Evolutionary conservation across 768 basidiomycete species (phyloP), one percentile per base, ranked within the genome.

Genomic region (Suillus paluster): DNA sequence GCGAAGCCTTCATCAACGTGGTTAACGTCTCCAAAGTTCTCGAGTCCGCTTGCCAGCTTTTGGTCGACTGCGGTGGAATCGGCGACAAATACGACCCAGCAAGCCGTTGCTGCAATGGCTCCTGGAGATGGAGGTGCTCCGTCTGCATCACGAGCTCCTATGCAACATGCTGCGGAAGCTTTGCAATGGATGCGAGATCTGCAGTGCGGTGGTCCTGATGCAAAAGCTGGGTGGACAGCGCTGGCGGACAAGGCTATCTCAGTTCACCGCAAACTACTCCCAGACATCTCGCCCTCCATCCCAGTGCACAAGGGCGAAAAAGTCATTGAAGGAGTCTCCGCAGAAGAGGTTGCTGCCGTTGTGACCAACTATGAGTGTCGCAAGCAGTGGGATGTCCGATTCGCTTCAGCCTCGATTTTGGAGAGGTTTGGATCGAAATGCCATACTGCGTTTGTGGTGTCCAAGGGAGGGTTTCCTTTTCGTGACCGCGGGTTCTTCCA

Each of bases 281-380:
- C 91, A 0, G 87, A 90, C 58, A 84, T 97, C 7, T 97, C 94
- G 6, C 81, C 90, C 1, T 79, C 85, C 57, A 86, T 95, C 36
- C 94, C 94, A 0, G 86, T 99, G 4, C 90, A 94, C 73, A 90
- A 88, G 67, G 95, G 92, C 0, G 88, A 90, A 70, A 92, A 93
- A 75, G 94, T 98, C 63, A 89, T 99, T 55, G 92, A 98, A 71
- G 95, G 95, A 4, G 85, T 96, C 12, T 92, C 94, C 1, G 95
- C 95, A 1, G 96, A 97, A 70, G 97, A 99, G 72, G 80, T 98
- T 39, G 88, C 86, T 0, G 81, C 88, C 1, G 83, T 92, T 23
- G 81, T 97, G 19, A 82, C 82, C 9, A 89, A 88, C 63, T 83
- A 84, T 44, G 84, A 87, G 55, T 90, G 88, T 61, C 83, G 93